Conservation (phyloP, 1,284 basidiomycete genomes). For the Polyporus tsugae region DNA sequence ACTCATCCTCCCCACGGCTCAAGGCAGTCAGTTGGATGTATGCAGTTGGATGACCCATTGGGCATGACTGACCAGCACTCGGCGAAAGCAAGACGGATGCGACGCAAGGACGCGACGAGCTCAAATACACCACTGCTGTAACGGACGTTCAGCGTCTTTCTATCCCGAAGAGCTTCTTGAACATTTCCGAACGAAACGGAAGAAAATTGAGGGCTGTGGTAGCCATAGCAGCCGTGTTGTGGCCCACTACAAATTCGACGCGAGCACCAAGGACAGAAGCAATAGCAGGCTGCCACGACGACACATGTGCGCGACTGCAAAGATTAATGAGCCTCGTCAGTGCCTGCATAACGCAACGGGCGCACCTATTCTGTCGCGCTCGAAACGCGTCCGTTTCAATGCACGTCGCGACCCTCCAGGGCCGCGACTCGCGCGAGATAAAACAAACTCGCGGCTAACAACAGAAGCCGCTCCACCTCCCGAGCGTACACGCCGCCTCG, state of each 20-base stretch:
- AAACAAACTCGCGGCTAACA: constrained; percentile 1
- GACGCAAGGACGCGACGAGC: not conserved
- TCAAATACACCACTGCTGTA: not conserved
- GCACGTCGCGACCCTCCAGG: not conserved
- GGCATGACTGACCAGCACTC: not conserved
- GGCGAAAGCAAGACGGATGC: not conserved
- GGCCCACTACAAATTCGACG: not conserved
- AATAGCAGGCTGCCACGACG: not conserved
- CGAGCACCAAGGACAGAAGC: too few relatives aligned
- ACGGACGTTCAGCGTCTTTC: not conserved
- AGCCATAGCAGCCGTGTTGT: not conserved
- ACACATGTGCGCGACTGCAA: not conserved
- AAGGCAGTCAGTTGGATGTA: not conserved
- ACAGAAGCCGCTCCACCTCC: not conserved
- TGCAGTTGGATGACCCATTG: not conserved
- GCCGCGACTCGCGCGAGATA: not conserved
- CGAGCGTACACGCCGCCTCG: not conserved
- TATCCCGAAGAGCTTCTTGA: not conserved
- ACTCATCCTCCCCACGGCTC: not conserved
- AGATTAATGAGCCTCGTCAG: not conserved
- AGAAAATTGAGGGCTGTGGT: not conserved
- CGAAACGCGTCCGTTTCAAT: not conserved
- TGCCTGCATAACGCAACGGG: not conserved
- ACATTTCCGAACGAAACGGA: not conserved
- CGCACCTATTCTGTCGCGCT: not conserved